These are phyloP conservation scores for Neoascochyta sp. DNA, from an alignment of 2,329 filamentous ascomycete species.

Conservation along the genomic window DNA sequence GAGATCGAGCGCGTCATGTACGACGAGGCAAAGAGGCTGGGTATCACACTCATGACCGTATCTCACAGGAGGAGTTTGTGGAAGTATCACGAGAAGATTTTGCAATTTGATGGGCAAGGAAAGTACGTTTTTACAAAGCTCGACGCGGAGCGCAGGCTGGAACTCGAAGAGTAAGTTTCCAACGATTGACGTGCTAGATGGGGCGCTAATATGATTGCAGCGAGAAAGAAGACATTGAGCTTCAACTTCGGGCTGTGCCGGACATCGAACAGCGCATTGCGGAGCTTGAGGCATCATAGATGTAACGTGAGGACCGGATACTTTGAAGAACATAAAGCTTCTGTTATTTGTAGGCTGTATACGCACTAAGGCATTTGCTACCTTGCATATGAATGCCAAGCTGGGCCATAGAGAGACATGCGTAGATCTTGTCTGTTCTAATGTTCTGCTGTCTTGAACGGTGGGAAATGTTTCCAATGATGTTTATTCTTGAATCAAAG, in stretches of 20 bases:
- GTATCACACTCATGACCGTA: conserved; percentile 96
- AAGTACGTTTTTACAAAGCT: conserved; percentile 84
- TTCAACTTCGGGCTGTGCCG: conserved; percentile 78
- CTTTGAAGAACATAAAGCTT: too few relatives aligned
- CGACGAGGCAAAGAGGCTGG: conserved; percentile 85
- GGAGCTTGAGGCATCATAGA: conserved; percentile 58
- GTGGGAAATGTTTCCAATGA: too few relatives aligned
- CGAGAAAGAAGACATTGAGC: conserved; percentile 90
- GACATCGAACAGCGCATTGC: conserved; percentile 81
- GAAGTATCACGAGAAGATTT: conserved; percentile 91
- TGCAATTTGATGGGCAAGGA: conserved; percentile 96
- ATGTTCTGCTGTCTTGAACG: too few relatives aligned
- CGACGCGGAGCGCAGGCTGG: conserved; percentile 80
- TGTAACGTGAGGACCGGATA: too few relatives aligned
- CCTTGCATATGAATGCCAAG: too few relatives aligned
- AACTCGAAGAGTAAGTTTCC: conserved; percentile 70
- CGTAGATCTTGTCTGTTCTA: too few relatives aligned
- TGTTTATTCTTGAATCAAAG: too few relatives aligned
- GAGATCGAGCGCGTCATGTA: conserved; percentile 97
- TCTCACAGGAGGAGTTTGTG: conserved; percentile 86
- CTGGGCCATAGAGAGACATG: too few relatives aligned
- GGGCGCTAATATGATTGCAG: conserved; percentile 33
- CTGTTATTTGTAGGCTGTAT: too few relatives aligned
- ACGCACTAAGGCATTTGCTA: too few relatives aligned
- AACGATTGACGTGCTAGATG: not conserved